Base-by-base conservation (phyloP, 169 alveolate genomes). In the Cryptosporidium felis region DNA sequence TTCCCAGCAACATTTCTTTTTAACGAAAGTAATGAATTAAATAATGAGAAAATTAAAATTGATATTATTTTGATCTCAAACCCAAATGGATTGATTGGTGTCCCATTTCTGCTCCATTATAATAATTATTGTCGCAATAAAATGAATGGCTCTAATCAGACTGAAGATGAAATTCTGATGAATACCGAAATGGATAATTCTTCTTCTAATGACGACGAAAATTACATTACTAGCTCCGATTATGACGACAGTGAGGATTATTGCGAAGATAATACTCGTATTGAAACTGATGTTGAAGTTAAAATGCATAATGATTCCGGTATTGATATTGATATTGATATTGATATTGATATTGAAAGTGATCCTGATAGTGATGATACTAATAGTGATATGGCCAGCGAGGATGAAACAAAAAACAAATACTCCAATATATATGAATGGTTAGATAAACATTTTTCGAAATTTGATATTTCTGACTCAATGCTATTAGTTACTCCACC, bases 1-100 rank as follows among this genome's bases (percentile, higher is more conserved):
- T 49, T 65, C 34, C 81, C 81, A 12, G 61, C 61, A 21, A 46
- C 62, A 45, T 65, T 65, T 65, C 60, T 65, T n/a, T 62, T 62
- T 46, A 62, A 62, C 23, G 8, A 9, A 18, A 30, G 23, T 47
- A 47, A 47, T 23, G 32, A 16, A 42, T 18, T 30, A 58, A 58
- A 5, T 58, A 74, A 34, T 45, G 60, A 74, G 16, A 74, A 74
- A 40, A 74, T 74, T 51, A 36, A 49, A 30, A 53, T 74, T 51
- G 85, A 74, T 58, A 21, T 74, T 9, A 74, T 74, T 12, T 41
- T 74, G 10, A 56, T 74, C 12, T 38, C 85, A 36, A 49, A 74
- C 41, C 85, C 85, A 53, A 14, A 51, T 32, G 85, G 85, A 4
- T 49, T 74, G 32, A 74, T 41, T 8, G 85, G 85, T 23, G 56